A percentile compares a stretch with the other conserved stretches of the same genome.
These are phyloP conservation scores for Microsporum ferrugineum DNA, from an alignment of 2,329 filamentous ascomycete genomes.

Conservation along the genomic window DNA sequence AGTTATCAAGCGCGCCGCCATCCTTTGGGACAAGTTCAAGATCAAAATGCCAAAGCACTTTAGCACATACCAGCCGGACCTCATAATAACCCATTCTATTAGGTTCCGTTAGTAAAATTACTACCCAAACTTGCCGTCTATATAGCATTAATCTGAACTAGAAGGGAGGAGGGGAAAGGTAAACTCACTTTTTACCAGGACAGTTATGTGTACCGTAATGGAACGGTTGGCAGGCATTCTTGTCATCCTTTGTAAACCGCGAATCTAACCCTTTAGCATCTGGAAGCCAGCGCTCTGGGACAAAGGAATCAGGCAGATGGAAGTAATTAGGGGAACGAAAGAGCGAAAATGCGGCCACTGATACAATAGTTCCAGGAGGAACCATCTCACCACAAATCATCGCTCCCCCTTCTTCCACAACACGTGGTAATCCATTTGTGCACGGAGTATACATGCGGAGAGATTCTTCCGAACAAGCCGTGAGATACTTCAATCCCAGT, in stretches of 20 bases:
- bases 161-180: neutral
- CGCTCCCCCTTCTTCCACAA: conserved; percentile 21
- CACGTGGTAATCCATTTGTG: conserved; percentile 22
- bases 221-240: conserved; percentile 22
- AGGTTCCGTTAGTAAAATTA: neutral
- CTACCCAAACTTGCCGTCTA: neutral
- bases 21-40: conserved; percentile 7
- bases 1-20: conserved; percentile 5
- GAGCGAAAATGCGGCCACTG: conserved; percentile 23
- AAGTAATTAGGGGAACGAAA: conserved; percentile 24
- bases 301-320: conserved; percentile 14
- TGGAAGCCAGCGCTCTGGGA: conserved; percentile 33
- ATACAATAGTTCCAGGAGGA: conserved; percentile 16
- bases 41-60: conserved; percentile 12
- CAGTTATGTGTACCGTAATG: conserved; percentile 27
- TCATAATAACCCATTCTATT: conserved; percentile 11
- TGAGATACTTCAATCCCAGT: conserved; percentile 18
- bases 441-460: conserved; percentile 22
- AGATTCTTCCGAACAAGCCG: conserved; percentile 20
- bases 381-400: conserved; percentile 20
- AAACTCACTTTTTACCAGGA: conserved; percentile 29
- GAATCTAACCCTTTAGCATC: conserved; percentile 13
- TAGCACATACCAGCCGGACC: conserved; percentile 8
- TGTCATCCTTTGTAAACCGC: conserved; percentile 23
- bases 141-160: neutral